A percentile compares a stretch with the other conserved stretches of the same genome.
phyloP scores from a whole-genome alignment of 2,329 filamentous ascomycete genomes.

The Trichoderma pleuroti region DNA sequence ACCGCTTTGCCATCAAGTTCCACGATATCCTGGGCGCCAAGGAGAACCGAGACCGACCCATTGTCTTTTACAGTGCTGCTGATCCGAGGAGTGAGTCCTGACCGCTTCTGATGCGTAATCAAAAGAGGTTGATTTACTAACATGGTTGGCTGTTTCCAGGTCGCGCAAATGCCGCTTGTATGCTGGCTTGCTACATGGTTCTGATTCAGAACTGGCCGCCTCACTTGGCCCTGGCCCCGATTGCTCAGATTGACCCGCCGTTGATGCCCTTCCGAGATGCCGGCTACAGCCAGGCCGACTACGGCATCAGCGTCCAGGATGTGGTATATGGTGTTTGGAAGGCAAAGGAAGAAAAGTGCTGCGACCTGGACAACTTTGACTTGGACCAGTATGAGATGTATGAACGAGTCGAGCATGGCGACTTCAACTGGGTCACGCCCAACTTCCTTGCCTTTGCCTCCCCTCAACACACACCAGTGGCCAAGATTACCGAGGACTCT shows the following conservation, averaged over 20 bases:
- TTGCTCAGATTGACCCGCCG: constrained; percentile 93
- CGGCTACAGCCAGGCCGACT: constrained; percentile 97
- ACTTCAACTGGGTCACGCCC: constrained; percentile 99
- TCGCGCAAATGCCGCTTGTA: constrained; percentile 88
- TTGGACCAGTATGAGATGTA: constrained; percentile 95
- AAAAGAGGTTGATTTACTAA: background rate
- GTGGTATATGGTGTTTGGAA: constrained; percentile 99
- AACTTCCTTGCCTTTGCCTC: constrained; percentile 95
- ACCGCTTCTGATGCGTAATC: background rate
- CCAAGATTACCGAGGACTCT: constrained; percentile 67
- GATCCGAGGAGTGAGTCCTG: constrained; percentile 76
- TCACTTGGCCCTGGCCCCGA: constrained; percentile 89
- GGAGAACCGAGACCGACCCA: constrained; percentile 81
- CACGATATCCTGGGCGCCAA: constrained; percentile 92
- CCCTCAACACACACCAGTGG: constrained; percentile 76
- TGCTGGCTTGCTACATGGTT: constrained; percentile 98
- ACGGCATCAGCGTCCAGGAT: constrained; percentile 91
- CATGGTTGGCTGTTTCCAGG: constrained; percentile 44
- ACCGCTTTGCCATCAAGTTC: constrained; percentile 92
- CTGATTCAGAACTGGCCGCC: constrained; percentile 97
- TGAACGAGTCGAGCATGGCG: constrained; percentile 94
- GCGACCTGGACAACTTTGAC: constrained; percentile 88
- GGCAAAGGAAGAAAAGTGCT: constrained; percentile 92
- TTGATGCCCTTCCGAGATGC: constrained; percentile 99
- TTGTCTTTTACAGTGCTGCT: constrained; percentile 94